These are phyloP conservation scores for Kurtzmaniella quercitrusa DNA, from an alignment of 1,139 yeast genomes.

Conservation along the genomic window DNA sequence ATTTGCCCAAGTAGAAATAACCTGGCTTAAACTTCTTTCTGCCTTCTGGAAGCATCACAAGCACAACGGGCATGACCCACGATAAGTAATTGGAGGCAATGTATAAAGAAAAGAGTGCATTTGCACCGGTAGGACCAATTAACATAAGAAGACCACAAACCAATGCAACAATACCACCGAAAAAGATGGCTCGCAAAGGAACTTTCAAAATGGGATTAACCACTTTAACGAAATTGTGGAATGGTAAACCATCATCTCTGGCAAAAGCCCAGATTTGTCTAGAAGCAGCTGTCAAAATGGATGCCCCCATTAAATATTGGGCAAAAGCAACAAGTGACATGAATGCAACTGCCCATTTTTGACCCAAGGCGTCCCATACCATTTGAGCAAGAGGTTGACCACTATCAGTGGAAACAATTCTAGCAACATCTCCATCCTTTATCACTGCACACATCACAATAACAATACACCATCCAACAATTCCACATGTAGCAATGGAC, in stretches of 20 bases:
- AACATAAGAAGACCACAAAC: slow-evolving; percentile 28
- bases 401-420: slow-evolving; percentile 38
- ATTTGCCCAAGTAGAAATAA: slow-evolving; percentile 54
- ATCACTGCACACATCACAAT: slow-evolving; percentile 56
- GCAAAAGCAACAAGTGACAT: slow-evolving; percentile 58
- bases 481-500: slow-evolving; percentile 51
- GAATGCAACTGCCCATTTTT: slow-evolving; percentile 64
- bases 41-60: slow-evolving; percentile 41
- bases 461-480: slow-evolving; percentile 56
- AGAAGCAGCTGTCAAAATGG: slow-evolving; percentile 32
- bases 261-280: slow-evolving; percentile 38
- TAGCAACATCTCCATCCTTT: slow-evolving; percentile 42
- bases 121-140: slow-evolving; percentile 33
- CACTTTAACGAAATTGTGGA: slow-evolving; percentile 28
- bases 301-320: slow-evolving; percentile 61
- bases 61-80: slow-evolving; percentile 40
- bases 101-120: slow-evolving; percentile 48
- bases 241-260: slow-evolving; percentile 42
- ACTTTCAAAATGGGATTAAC: slow-evolving; percentile 22
- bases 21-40: slow-evolving; percentile 54
- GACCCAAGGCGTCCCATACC: slow-evolving; percentile 61
- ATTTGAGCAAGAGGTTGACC: slow-evolving; percentile 67
- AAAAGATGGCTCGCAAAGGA: slow-evolving; percentile 33
- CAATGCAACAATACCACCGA: slow-evolving; percentile 24
- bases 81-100: slow-evolving; percentile 42